These are phyloP conservation scores for Blepharisma japonicum DNA, from an alignment of 73 alveolate genomes.

Conservation along the genomic window DNA sequence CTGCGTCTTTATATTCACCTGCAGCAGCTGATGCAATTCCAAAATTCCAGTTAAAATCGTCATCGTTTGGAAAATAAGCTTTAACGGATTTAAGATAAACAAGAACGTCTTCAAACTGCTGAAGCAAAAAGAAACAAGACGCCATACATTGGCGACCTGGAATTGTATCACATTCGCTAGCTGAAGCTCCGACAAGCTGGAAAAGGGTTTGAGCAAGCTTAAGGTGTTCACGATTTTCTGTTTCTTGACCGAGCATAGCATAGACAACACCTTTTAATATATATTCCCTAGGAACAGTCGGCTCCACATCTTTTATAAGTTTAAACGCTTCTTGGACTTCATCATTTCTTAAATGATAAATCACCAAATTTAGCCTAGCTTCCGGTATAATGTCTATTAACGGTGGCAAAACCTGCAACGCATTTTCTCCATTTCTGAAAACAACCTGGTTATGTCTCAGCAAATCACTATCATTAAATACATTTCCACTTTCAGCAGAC, in stretches of 20 bases:
- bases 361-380: slow-evolving; percentile 94
- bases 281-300: slow-evolving; percentile 92
- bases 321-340: slow-evolving; percentile 91
- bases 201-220: slow-evolving; percentile 90
- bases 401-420: slow-evolving; percentile 93
- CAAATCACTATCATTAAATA: slow-evolving; percentile 91
- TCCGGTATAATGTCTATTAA: slow-evolving; percentile 94
- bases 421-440: slow-evolving; percentile 96
- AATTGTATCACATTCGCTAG: slow-evolving; percentile 98
- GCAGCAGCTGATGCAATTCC: slow-evolving; percentile 93
- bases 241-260: slow-evolving; percentile 92
- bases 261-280: slow-evolving; percentile 97
- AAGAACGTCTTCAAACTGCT: slow-evolving; percentile 57
- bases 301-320: slow-evolving; percentile 95
- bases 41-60: slow-evolving; percentile 97
- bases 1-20: slow-evolving; percentile 87
- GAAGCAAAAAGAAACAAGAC: slow-evolving; percentile 91
- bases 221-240: slow-evolving; percentile 88
- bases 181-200: slow-evolving; percentile 95
- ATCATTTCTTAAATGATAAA: slow-evolving; percentile 89
- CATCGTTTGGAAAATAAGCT: slow-evolving; percentile 90
- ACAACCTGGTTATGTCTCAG: slow-evolving; percentile 96
- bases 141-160: slow-evolving; percentile 99
- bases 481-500: slow-evolving; percentile 86
- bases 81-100: slow-evolving; percentile 80